Evolutionary conservation across 75 land plant species (phyloP).

Genomic region (Ceratopteris richardii): DNA sequence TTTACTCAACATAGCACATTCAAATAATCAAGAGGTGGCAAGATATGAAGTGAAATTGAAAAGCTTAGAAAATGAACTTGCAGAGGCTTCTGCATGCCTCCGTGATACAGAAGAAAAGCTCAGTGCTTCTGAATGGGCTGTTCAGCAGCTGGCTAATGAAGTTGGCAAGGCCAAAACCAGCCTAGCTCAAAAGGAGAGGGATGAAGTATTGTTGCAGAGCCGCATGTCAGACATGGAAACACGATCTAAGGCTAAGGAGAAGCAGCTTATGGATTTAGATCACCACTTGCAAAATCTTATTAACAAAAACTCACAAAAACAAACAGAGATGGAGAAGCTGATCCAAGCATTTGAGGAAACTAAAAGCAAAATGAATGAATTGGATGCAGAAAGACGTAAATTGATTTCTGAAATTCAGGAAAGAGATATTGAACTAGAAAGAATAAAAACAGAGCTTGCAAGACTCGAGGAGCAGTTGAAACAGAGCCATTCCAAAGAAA

Average conservation of each 20-base stretch:
- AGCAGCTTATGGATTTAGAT: constrained; percentile 22
- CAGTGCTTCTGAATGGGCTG: constrained; percentile 30
- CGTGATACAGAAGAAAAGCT: constrained; percentile 24
- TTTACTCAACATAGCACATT: constrained; percentile 4
- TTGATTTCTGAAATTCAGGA: constrained; percentile 7
- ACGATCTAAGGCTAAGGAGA: constrained; percentile 13
- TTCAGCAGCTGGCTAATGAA: constrained; percentile 24
- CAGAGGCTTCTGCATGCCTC: constrained; percentile 7
- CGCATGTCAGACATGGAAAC: constrained; percentile 13
- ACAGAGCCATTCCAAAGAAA: constrained; percentile 1
- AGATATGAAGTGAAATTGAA: constrained; percentile 9
- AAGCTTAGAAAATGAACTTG: constrained; percentile 7
- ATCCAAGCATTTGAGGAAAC: constrained; percentile 2
- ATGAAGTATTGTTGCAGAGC: constrained; percentile 14
- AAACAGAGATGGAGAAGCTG: constrained; percentile 11
- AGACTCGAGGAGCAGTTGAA: constrained; percentile 12
- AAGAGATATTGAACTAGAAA: constrained; percentile 8
- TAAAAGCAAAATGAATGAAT: constrained; percentile 4
- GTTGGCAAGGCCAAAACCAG: constrained; percentile 17
- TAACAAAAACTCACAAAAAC: constrained; percentile 3
- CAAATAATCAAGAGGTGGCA: not conserved
- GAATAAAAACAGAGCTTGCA: constrained; percentile 4
- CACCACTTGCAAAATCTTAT: constrained; percentile 11
- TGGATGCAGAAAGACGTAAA: constrained; percentile 4
- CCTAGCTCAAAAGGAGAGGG: constrained; percentile 17